Evolutionary conservation across 768 basidiomycete species (phyloP).

Genomic region (Lactifluus subvellereus): DNA sequence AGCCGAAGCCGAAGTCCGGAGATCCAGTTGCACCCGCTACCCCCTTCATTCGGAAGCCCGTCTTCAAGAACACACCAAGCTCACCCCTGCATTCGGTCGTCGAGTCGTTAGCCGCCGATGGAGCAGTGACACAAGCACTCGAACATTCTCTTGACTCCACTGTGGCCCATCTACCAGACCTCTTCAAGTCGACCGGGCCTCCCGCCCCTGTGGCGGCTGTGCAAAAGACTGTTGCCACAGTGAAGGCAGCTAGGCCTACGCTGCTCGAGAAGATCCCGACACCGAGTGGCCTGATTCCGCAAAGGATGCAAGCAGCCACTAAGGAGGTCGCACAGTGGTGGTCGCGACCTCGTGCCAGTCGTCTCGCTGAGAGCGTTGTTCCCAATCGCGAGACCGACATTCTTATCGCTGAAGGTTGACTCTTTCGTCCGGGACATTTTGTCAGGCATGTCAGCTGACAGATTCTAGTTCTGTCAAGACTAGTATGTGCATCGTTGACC

Average conservation of each 20-base stretch:
- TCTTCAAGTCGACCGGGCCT: slow-evolving; percentile 34
- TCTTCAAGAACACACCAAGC: slow-evolving; percentile 40
- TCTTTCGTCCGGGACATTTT: background rate
- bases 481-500: slow-evolving; percentile 64
- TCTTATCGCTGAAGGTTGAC: slow-evolving; percentile 53
- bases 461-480: slow-evolving; percentile 54
- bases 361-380: slow-evolving; percentile 47
- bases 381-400: slow-evolving; percentile 60
- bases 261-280: background rate
- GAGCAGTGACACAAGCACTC: slow-evolving; percentile 35
- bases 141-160: slow-evolving; percentile 46
- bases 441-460: background rate
- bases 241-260: slow-evolving; percentile 19
- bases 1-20: slow-evolving; percentile 32
- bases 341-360: slow-evolving; percentile 48
- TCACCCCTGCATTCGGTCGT: slow-evolving; percentile 52
- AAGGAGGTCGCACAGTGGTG: slow-evolving; percentile 45
- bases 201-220: slow-evolving; percentile 19
- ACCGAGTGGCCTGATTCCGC: slow-evolving; percentile 29
- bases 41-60: slow-evolving; percentile 35
- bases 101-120: slow-evolving; percentile 55
- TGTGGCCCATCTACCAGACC: slow-evolving; percentile 43
- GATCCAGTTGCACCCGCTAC: slow-evolving; percentile 38
- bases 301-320: slow-evolving; percentile 28
- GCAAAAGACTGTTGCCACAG: slow-evolving; percentile 28